A percentile compares a stretch with the other conserved stretches of the same genome.
phyloP scores from a whole-genome alignment of 2,329 filamentous ascomycete genomes.

The Pseudogymnoascus sp. region DNA sequence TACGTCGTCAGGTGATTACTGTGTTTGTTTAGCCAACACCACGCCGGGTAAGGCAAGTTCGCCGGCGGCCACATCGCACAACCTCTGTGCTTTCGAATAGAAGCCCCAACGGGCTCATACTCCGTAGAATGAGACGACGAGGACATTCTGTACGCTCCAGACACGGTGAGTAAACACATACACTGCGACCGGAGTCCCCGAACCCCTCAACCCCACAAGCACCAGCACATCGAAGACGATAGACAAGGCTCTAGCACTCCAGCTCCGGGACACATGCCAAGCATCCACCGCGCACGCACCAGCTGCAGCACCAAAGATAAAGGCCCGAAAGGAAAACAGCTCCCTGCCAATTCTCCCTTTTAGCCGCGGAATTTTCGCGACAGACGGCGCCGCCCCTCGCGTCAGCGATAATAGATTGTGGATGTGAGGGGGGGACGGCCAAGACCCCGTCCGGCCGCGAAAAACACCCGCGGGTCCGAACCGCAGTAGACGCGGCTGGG shows the following conservation, averaged over 20 bases:
- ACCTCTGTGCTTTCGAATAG: not conserved
- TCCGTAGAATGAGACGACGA: not conserved
- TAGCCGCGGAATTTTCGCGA: not conserved
- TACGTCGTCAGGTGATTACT: not conserved
- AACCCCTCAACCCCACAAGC: not conserved
- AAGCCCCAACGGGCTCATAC: not conserved
- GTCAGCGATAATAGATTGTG: not conserved
- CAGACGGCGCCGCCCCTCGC: not conserved
- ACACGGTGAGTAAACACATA: not conserved
- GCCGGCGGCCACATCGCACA: not conserved
- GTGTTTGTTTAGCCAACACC: not conserved
- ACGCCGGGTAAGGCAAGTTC: not conserved
- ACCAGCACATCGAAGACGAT: not conserved
- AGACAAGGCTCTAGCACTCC: not conserved
- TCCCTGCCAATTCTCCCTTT: not conserved
- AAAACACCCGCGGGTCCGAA: not conserved
- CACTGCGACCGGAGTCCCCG: not conserved
- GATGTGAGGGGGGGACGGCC: not conserved
- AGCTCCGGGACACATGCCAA: not conserved
- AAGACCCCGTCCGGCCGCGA: not conserved
- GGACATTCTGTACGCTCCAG: not conserved
- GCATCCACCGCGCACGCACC: not conserved
- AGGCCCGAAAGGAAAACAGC: not conserved
- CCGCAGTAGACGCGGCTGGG: not conserved
- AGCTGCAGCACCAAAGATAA: not conserved